phyloP scores from a whole-genome alignment of 2,329 filamentous ascomycete genomes.

The Pseudocercospora eumusae region DNA sequence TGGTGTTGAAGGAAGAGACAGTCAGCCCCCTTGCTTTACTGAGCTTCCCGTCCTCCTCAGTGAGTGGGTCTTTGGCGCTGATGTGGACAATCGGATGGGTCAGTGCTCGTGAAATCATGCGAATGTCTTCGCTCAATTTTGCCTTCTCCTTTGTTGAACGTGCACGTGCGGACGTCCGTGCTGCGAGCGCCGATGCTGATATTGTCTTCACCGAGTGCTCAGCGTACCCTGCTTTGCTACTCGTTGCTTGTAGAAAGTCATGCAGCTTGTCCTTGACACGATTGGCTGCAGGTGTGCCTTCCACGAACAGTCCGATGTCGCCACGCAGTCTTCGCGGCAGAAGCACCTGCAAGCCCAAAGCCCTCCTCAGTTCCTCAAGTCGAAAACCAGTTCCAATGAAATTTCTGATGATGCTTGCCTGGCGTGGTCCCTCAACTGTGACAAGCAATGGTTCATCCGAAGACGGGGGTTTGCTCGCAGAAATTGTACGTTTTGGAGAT shows the following conservation, averaged over 20 bases:
- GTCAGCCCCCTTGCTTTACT: constrained; percentile 54
- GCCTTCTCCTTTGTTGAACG: background rate
- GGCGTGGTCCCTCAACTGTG: background rate
- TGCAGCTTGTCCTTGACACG: background rate
- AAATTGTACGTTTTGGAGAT: background rate
- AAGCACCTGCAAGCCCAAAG: background rate
- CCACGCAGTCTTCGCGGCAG: background rate
- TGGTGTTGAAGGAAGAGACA: constrained; percentile 63
- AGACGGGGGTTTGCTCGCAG: background rate
- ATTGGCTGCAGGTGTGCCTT: background rate
- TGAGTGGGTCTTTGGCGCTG: constrained; percentile 41
- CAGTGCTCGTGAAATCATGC: constrained; percentile 48
- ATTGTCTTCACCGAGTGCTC: background rate
- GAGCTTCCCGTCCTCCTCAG: constrained; percentile 19
- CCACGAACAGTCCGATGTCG: background rate
- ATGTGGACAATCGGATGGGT: constrained; percentile 61
- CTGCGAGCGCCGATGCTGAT: background rate
- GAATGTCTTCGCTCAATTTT: constrained; percentile 9
- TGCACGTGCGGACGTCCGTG: background rate
- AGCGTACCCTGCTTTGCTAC: background rate
- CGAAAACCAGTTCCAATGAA: background rate
- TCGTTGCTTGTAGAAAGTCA: background rate
- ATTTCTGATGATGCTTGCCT: background rate
- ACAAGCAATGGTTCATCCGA: background rate
- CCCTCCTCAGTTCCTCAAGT: constrained; percentile 1